Evolutionary conservation across 1,284 basidiomycete genomes (phyloP).

Genomic region (Cryptococcus sp.): DNA sequence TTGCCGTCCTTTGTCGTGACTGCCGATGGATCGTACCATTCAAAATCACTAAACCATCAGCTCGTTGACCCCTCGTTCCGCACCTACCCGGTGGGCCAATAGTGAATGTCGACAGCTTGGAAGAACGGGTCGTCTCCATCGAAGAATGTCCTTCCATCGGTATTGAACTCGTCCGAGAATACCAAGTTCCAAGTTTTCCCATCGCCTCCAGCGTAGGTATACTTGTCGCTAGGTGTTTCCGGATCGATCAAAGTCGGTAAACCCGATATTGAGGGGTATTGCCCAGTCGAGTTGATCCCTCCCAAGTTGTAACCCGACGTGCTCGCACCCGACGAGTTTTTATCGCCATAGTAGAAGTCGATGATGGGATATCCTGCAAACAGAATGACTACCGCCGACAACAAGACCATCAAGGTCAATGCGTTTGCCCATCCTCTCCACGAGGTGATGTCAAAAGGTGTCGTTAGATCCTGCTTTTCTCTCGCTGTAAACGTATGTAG

Average conservation of each 20-base stretch:
- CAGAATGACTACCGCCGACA: slow-evolving; percentile 52
- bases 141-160: slow-evolving; percentile 53
- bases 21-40: slow-evolving; percentile 65
- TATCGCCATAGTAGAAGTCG: slow-evolving; percentile 50
- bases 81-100: slow-evolving; percentile 49
- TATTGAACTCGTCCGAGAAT: slow-evolving; percentile 83
- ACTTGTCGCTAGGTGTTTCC: slow-evolving; percentile 58
- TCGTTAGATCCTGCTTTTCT: slow-evolving; percentile 25
- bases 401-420: slow-evolving; percentile 49
- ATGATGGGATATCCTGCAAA: slow-evolving; percentile 77
- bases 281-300: slow-evolving; percentile 69
- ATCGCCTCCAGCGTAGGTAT: slow-evolving; percentile 61
- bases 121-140: slow-evolving; percentile 52
- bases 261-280: slow-evolving; percentile 52
- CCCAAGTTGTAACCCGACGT: slow-evolving; percentile 59
- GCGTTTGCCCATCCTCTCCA: slow-evolving; percentile 52
- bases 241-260: slow-evolving; percentile 62
- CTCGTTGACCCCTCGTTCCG: no score
- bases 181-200: slow-evolving; percentile 64
- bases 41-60: slow-evolving; percentile 43
- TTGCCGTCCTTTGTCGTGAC: slow-evolving; percentile 74
- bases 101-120: slow-evolving; percentile 50
- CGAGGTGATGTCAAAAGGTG: slow-evolving; percentile 47
- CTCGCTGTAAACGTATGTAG: slow-evolving; percentile 53
- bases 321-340: slow-evolving; percentile 15